phyloP scores from a whole-genome alignment of 202 grass and related monocot genomes.

The Zizania palustris region DNA sequence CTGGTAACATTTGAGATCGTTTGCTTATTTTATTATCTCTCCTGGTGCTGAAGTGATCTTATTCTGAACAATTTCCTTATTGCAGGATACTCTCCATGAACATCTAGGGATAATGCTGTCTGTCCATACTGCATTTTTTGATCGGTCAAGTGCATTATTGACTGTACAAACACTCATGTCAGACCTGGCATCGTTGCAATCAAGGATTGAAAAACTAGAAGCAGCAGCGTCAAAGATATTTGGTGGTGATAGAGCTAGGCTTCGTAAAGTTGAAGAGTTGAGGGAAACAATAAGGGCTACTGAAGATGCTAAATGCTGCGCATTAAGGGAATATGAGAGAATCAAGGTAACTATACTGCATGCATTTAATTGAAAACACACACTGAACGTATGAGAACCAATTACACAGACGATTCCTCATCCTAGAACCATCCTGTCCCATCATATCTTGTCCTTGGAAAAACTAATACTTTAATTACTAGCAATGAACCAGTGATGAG shows the following conservation, averaged over 20 bases:
- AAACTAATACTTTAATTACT: not conserved
- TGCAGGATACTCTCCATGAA: conserved; percentile 88
- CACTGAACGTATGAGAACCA: not conserved
- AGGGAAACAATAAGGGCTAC: conserved; percentile 84
- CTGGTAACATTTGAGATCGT: conserved; percentile 53
- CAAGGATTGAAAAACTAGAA: conserved; percentile 84
- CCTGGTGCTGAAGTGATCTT: conserved; percentile 13
- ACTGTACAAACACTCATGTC: conserved; percentile 95
- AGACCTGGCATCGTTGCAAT: conserved; percentile 75
- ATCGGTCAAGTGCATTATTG: conserved; percentile 83
- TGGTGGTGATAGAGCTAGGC: conserved; percentile 84
- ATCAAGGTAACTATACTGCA: conserved; percentile 74
- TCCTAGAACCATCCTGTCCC: not conserved
- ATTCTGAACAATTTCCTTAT: conserved; percentile 34
- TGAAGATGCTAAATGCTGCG: conserved; percentile 86
- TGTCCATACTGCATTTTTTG: conserved; percentile 88
- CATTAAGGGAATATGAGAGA: conserved; percentile 86
- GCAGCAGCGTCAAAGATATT: conserved; percentile 89
- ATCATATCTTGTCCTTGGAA: not conserved
- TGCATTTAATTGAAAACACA: conserved; percentile 10
- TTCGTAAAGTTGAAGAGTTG: conserved; percentile 75
- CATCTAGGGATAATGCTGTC: conserved; percentile 91
- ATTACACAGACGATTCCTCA: not conserved
- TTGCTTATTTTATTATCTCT: conserved; percentile 32
- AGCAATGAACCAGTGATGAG: not conserved